Evolutionary conservation across 305 asterid species (phyloP).

Genomic region (Fraxinus platypoda): DNA sequence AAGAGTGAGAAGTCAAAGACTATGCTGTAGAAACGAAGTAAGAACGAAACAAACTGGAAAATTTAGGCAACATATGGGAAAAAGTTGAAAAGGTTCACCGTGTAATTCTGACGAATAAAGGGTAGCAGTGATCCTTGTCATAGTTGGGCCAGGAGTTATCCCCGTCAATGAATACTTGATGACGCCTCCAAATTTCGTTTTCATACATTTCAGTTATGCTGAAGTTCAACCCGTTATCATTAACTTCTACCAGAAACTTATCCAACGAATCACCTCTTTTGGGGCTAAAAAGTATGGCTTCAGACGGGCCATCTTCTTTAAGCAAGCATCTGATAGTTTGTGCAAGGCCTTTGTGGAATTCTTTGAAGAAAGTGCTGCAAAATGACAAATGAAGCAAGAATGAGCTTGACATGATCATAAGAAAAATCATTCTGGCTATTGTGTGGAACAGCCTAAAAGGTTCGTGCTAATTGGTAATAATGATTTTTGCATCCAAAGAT

Average conservation of each 20-base stretch:
- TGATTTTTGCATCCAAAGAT: constrained; percentile 19
- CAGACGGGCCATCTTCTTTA: constrained; percentile 59
- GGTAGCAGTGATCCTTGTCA: constrained; percentile 85
- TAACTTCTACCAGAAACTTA: constrained; percentile 60
- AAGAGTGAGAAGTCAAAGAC: neutral
- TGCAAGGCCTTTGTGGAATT: constrained; percentile 74
- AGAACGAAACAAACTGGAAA: neutral
- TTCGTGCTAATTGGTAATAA: constrained; percentile 16
- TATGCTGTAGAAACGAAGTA: neutral
- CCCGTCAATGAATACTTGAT: constrained; percentile 42
- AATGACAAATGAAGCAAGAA: constrained; percentile 21
- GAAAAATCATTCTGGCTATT: constrained; percentile 18
- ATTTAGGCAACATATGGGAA: neutral
- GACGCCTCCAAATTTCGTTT: constrained; percentile 66
- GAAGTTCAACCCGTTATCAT: constrained; percentile 54
- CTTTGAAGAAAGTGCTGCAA: constrained; percentile 85
- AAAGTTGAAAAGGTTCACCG: constrained; percentile 23
- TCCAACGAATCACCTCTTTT: constrained; percentile 83
- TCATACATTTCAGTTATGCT: constrained; percentile 58
- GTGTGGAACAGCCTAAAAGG: neutral
- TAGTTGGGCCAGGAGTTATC: constrained; percentile 84
- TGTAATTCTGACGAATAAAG: constrained; percentile 64
- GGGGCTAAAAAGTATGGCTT: constrained; percentile 84
- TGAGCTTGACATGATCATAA: neutral
- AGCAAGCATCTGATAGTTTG: constrained; percentile 69